phyloP scores from a whole-genome alignment of 192 early-diverging fungal species.

The Rhizoclosmatium sp. region DNA sequence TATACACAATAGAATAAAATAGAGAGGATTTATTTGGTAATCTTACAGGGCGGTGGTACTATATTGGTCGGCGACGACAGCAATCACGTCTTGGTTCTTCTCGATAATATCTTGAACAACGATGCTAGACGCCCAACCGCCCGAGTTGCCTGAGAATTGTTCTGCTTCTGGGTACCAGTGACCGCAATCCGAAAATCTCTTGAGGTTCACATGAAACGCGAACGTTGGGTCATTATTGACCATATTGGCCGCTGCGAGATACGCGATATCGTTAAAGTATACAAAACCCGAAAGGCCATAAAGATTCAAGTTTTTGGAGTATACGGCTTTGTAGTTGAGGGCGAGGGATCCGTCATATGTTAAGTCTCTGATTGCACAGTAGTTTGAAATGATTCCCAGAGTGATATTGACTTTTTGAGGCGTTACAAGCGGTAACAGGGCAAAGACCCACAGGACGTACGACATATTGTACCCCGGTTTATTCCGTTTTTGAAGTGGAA shows the following conservation, averaged over 20 bases:
- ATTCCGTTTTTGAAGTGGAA: too few species aligned
- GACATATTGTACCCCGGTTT: too few species aligned
- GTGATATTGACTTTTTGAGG: constrained; percentile 2
- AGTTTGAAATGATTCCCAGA: constrained; percentile 2
- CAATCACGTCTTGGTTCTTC: not conserved
- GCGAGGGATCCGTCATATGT: not conserved
- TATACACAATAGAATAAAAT: not conserved
- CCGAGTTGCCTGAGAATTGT: not conserved
- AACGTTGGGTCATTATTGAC: not conserved
- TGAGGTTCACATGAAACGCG: not conserved
- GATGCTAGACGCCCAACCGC: not conserved
- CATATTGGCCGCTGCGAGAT: not conserved
- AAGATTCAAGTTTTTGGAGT: not conserved
- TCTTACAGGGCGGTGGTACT: not conserved
- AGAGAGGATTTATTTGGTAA: not conserved
- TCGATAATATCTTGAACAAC: not conserved
- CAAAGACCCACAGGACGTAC: not conserved
- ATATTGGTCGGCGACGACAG: not conserved
- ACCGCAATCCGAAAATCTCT: constrained; percentile 6
- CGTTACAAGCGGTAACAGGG: not conserved
- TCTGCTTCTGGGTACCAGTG: not conserved
- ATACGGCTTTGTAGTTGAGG: not conserved
- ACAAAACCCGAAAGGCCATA: not conserved
- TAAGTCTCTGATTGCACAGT: not conserved
- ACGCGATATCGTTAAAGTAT: constrained; percentile 4